These are phyloP conservation scores for Penicillium nucicola DNA, from an alignment of 495 filamentous ascomycete genomes.

Conservation along the genomic window DNA sequence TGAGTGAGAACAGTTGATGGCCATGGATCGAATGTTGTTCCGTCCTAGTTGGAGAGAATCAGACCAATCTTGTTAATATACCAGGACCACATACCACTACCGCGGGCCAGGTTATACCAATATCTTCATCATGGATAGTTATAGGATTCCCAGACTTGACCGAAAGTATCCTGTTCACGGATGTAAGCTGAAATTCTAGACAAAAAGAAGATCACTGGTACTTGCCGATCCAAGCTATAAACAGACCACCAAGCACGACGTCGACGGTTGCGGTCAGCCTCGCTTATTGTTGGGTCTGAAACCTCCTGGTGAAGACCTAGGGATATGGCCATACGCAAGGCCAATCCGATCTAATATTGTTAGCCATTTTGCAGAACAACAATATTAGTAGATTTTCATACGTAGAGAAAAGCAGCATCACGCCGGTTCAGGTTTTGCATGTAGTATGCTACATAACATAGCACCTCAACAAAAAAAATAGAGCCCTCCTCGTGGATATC, in stretches of 20 bases:
- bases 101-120: constrained; percentile 40
- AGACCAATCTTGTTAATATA: constrained; percentile 4
- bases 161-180: constrained; percentile 30
- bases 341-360: constrained; percentile 39
- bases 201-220: neutral
- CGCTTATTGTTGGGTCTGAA: constrained; percentile 25
- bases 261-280: constrained; percentile 39
- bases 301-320: constrained; percentile 51
- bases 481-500: constrained; percentile 50
- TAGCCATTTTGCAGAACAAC: neutral
- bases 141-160: constrained; percentile 51
- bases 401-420: constrained; percentile 47
- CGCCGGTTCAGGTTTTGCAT: constrained; percentile 51
- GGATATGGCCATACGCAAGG: constrained; percentile 50
- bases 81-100: constrained; percentile 16
- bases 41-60: constrained; percentile 15
- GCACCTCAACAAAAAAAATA: constrained; percentile 48
- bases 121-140: constrained; percentile 49
- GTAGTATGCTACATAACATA: constrained; percentile 51
- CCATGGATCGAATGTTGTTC: constrained; percentile 31
- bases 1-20: constrained; percentile 44
- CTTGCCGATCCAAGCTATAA: constrained; percentile 45
- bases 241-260: constrained; percentile 52
- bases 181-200: neutral
- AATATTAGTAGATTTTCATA: constrained; percentile 8